phyloP scores from a whole-genome alignment of 2,329 filamentous ascomycete genomes.

The Sporothrix brunneoviolacea region DNA sequence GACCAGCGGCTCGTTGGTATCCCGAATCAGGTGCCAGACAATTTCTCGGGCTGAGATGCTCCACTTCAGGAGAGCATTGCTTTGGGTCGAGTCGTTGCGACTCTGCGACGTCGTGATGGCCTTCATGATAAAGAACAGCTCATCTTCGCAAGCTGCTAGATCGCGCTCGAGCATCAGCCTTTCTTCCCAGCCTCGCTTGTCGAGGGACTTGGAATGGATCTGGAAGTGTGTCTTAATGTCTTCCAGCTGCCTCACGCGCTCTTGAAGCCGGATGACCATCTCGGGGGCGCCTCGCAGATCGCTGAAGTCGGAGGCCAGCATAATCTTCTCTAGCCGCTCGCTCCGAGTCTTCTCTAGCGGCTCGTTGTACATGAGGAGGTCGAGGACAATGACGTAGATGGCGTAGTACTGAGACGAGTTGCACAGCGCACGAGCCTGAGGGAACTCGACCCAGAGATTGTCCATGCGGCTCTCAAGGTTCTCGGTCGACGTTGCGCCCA shows the following conservation, averaged over 20 bases:
- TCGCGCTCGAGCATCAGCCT: conserved; percentile 84
- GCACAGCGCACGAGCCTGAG: conserved; percentile 86
- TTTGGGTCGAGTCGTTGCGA: conserved; percentile 69
- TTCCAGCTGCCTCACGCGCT: conserved; percentile 86
- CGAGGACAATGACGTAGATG: conserved; percentile 95
- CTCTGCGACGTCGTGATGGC: conserved; percentile 95
- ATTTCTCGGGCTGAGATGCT: conserved; percentile 92
- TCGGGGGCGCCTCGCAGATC: conserved; percentile 89
- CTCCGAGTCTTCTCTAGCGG: conserved; percentile 94
- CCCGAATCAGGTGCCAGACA: conserved; percentile 91
- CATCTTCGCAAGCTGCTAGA: conserved; percentile 82
- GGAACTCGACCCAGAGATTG: conserved; percentile 94
- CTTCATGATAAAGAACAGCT: conserved; percentile 99
- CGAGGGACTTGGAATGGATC: conserved; percentile 78
- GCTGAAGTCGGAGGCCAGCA: conserved; percentile 97
- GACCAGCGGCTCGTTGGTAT: conserved; percentile 78
- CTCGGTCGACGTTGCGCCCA: conserved; percentile 37
- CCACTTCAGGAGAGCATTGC: conserved; percentile 78
- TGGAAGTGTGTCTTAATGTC: conserved; percentile 97
- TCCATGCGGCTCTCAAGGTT: conserved; percentile 76
- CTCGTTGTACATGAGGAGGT: conserved; percentile 92
- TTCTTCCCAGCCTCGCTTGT: conserved; percentile 87
- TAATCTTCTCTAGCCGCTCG: conserved; percentile 95
- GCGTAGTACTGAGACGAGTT: conserved; percentile 97
- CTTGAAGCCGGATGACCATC: conserved; percentile 85